Evolutionary conservation across 2,329 filamentous ascomycete species (phyloP).

Genomic region (Blumeria graminis): DNA sequence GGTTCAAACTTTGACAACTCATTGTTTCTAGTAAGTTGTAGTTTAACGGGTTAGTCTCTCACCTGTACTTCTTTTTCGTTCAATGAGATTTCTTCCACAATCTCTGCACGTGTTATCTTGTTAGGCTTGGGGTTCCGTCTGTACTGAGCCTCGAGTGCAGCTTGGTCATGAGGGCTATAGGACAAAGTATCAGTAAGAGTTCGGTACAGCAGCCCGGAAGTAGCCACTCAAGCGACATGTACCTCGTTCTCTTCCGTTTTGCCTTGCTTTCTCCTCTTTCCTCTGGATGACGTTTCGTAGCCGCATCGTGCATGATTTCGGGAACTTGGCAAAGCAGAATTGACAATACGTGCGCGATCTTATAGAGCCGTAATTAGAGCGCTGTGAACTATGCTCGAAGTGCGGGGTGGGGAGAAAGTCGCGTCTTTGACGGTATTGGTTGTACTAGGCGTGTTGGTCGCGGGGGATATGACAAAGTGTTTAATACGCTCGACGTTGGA

Average conservation of each 20-base stretch:
- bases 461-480: neutral
- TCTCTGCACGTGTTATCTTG: slow-evolving; percentile 62
- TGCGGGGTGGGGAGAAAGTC: slow-evolving; percentile 12
- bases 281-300: slow-evolving; percentile 1
- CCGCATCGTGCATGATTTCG: neutral
- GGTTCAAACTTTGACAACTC: neutral
- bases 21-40: neutral
- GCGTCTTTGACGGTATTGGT: slow-evolving; percentile 13
- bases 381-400: slow-evolving; percentile 7
- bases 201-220: neutral
- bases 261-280: slow-evolving; percentile 16
- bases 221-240: slow-evolving; percentile 15
- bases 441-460: no score
- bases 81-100: slow-evolving; percentile 55
- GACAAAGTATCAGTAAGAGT: slow-evolving; percentile 1
- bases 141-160: slow-evolving; percentile 69
- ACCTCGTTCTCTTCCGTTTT: slow-evolving; percentile 40
- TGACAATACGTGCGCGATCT: neutral
- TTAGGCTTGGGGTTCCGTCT: slow-evolving; percentile 71
- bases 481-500: neutral
- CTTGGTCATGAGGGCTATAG: slow-evolving; percentile 61
- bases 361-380: slow-evolving; percentile 1
- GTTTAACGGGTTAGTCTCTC: slow-evolving; percentile 15
- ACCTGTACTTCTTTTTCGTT: slow-evolving; percentile 95
- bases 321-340: neutral